Conservation (phyloP, 768 basidiomycete species). For the Xerocomellus amylosporus region DNA sequence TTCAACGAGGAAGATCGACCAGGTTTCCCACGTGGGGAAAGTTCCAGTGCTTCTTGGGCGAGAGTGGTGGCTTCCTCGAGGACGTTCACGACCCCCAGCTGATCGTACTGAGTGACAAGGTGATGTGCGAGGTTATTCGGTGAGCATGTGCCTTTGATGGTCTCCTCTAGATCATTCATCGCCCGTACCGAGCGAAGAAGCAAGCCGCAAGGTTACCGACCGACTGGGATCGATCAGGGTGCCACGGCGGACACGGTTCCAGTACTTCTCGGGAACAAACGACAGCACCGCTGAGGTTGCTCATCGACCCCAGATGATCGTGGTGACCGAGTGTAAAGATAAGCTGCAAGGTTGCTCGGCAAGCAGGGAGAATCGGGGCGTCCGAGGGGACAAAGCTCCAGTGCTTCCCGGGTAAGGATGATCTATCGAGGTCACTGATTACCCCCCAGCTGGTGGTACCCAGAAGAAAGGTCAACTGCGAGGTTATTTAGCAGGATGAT, state of each 20-base stretch:
- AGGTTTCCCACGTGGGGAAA: neutral
- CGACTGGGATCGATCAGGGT: neutral
- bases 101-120: neutral
- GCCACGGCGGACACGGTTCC: too few relatives aligned
- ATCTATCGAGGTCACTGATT: neutral
- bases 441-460: neutral
- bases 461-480: neutral
- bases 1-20: neutral
- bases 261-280: neutral
- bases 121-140: neutral
- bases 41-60: neutral
- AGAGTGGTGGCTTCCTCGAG: neutral
- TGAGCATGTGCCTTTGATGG: neutral
- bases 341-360: neutral
- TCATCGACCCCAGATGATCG: neutral
- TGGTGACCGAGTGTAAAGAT: neutral
- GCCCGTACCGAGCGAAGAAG: neutral
- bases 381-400: neutral
- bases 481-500: too few relatives aligned
- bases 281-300: neutral
- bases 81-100: neutral
- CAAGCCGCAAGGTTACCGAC: neutral
- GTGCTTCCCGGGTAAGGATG: too few relatives aligned
- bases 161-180: neutral
- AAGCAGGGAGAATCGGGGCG: neutral